Evolutionary conservation across 495 filamentous ascomycete genomes (phyloP), one percentile per base, ranked within the genome.

Genomic region (Halenospora varia): DNA sequence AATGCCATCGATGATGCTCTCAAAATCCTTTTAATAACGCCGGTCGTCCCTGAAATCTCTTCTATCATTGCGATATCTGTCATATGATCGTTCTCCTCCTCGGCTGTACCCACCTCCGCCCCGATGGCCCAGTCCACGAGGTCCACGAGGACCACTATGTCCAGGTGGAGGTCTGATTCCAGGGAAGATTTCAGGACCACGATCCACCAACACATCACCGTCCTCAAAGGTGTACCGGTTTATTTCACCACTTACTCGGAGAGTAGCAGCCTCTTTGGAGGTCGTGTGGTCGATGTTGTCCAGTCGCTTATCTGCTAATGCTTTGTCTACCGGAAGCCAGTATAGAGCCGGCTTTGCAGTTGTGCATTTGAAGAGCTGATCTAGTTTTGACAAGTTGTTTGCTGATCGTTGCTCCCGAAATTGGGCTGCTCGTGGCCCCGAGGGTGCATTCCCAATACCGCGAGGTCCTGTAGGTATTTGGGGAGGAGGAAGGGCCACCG

Each of bases 221-320:
- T 88, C 77, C 72, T 95, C 89, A 64, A 96, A 96, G 0, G 84
- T 87, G 68, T 88, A 93, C 25, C 88, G 77, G 49, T 87, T 81
- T 68, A 84, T 84, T 22, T 89, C 82, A 42, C 83, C 82, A 39
- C 82, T 83, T 25, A 63, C 19, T 24, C 82, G 73, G 39, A 75
- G 68, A 10, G 68, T 75, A 62, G 60, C 70, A 67, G 65, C 74
- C 44, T 63, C 79, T 65, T 72, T 23, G 55, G 70, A 57, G 63
- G 75, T 73, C 78, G 67, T 73, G 61, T 67, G 71, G 57, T 74
- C 80, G 57, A 96, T 81, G 45, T 77, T 77, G 48, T 85, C 83
- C 18, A 92, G 73, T n/a, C 92, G 83, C 48, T 77, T 76, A 45
- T 83, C 76, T 0, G 79, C 86, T 26, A 85, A 47, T 2, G 77